Evolutionary conservation across 2,329 filamentous ascomycete species (phyloP), one percentile per base, ranked within the genome.

Genomic region (Arthrobotrys sphaeroides): DNA sequence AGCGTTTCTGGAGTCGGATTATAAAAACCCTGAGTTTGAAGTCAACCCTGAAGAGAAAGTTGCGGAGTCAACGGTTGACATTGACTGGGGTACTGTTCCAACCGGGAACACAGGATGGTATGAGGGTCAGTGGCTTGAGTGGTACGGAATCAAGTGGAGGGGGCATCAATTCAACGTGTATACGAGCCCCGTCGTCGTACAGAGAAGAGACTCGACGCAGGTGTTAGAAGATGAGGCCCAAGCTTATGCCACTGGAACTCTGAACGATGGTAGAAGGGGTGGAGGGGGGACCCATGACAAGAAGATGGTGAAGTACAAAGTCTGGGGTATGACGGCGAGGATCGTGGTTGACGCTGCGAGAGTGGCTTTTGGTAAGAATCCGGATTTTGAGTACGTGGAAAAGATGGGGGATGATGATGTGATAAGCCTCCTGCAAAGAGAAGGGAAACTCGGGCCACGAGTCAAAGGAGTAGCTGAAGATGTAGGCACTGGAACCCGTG

Each of bases 321-420:
- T 98, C 3, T 97, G 94, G 87, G 94, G 94, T 13, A 94, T 98
- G 92, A 98, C 94, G 62, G 94, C 93, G 1, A 86, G 93, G 61
- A 94, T 98, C 65, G 82, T 97, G 65, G 92, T 97, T 3, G 94
- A 98, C 83, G 90, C 91, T 3, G 94, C 94, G 33, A 86, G 92
- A 77, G 86, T 96, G 16, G 94, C 94, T 18, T 98, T 95, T 81
- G 90, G 84, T 1, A 87, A 91, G 83, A 88, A 92, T 81, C 94
- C 94, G 2, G 90, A 93, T 81, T 96, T 97, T 82, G 92, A 96
- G 84, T 88, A 88, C 80, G 88, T 89, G 76, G 85, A 84, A 65
- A 86, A 88, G 81, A 87, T 89, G 79, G 89, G 89, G 0, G 90
- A 91, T 78, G 90, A 91, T 80, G 85, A 86, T 36, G 87, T 91